Base-by-base conservation (phyloP, 148 eudicot genomes). In the Rhododendron molle region DNA sequence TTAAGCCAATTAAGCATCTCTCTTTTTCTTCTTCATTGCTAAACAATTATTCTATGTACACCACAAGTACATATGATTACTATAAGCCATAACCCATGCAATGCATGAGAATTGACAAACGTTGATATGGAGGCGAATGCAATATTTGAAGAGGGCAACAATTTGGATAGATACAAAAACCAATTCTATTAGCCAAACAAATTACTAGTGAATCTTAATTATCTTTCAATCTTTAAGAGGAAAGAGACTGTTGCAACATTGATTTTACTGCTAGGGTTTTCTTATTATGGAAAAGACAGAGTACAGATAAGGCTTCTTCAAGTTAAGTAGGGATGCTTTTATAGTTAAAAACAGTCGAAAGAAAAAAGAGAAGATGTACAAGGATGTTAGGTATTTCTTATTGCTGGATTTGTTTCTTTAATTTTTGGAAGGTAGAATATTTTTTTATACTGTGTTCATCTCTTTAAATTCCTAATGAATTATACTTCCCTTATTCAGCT, bases 1-100 rank as follows among this genome's bases (percentile, higher is more conserved):
- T 77, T 77, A 52, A 77, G 52, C 32, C 50, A 77, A 77, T 77
- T 74, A 38, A 77, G 80, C 49, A 77, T 40, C 47, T 77, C 49
- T 43, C 78, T 43, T 77, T 77, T 43, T 43, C 50, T 77, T 77
- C 80, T 77, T 77, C 49, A 10, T 23, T 40, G 50, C 52, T 43
- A 77, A 11, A 43, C 52, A 77, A 77, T 43, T 77, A 77, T 77
- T 77, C 15, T 38, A 76, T 28, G 76, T 71, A 71, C 10, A 43
- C 49, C 80, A 21, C 80, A 77, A 40, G 52, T 11, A 43, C 28
- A 23, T 77, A 77, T 0, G 30, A 77, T 43, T 43, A 40, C 46
- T 18, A 26, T 4, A 67, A 67, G 32, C 15, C 5, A 13, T 28
- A 67, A 26, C 32, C 73, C 73, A 26, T 67, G 73, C 30, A 26